These are phyloP conservation scores for Diplodia mutila DNA, from an alignment of 2,329 filamentous ascomycete species.

Conservation along the genomic window DNA sequence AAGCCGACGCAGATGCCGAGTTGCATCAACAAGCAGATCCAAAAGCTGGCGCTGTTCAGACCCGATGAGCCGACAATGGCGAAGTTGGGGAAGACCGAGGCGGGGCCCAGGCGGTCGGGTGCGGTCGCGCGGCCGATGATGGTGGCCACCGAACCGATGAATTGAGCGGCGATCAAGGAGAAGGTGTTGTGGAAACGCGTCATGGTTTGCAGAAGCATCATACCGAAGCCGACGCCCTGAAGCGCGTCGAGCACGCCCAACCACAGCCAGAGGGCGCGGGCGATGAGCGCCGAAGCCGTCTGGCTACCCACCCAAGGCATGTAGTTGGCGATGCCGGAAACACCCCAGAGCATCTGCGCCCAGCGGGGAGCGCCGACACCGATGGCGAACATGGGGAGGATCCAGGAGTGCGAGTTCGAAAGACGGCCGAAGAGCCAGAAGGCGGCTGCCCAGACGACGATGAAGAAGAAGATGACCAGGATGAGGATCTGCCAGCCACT, in stretches of 20 bases:
- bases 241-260: slow-evolving; percentile 67
- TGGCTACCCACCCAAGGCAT: slow-evolving; percentile 65
- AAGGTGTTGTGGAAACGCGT: slow-evolving; percentile 68
- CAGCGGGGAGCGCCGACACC: slow-evolving; percentile 68
- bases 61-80: slow-evolving; percentile 52
- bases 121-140: slow-evolving; percentile 64
- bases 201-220: slow-evolving; percentile 68
- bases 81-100: slow-evolving; percentile 66
- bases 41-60: slow-evolving; percentile 61
- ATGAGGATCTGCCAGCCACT: slow-evolving; percentile 61
- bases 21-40: slow-evolving; percentile 63
- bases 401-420: slow-evolving; percentile 66
- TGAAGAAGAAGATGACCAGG: slow-evolving; percentile 60
- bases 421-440: slow-evolving; percentile 58
- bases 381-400: slow-evolving; percentile 69
- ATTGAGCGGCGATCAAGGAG: slow-evolving; percentile 63
- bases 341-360: slow-evolving; percentile 70
- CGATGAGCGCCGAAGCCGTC: slow-evolving; percentile 59
- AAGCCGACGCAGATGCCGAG: slow-evolving; percentile 62
- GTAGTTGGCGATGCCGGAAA: slow-evolving; percentile 62
- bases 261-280: slow-evolving; percentile 67
- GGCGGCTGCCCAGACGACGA: slow-evolving; percentile 59
- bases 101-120: slow-evolving; percentile 64
- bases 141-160: slow-evolving; percentile 64
- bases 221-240: slow-evolving; percentile 69